phyloP scores from a whole-genome alignment of 2,329 filamentous ascomycete species.

The Colletotrichum trifolii region DNA sequence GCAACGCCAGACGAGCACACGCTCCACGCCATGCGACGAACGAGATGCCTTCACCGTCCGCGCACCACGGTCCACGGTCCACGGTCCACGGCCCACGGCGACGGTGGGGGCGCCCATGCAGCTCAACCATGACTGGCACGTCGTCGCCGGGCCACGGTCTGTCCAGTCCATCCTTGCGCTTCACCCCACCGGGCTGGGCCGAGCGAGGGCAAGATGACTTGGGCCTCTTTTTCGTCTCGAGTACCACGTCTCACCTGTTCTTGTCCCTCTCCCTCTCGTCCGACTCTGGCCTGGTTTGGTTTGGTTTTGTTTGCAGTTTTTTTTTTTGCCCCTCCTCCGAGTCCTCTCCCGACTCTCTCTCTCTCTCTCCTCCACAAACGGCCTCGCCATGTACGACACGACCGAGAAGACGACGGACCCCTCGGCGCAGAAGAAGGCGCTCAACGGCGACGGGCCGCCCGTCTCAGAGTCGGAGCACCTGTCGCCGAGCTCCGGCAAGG shows the following conservation, averaged over 20 bases:
- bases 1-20: not conserved
- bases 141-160: no score
- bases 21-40: not conserved
- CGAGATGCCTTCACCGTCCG: slow-evolving; percentile 16
- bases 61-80: not conserved
- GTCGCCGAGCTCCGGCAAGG: slow-evolving; percentile 46
- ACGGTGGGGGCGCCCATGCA: slow-evolving; percentile 11
- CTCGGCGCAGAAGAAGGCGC: slow-evolving; percentile 18
- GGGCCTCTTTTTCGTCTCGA: slow-evolving; percentile 24
- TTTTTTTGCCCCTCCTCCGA: not conserved
- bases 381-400: slow-evolving; percentile 3
- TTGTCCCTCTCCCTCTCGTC: not conserved
- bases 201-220: not conserved
- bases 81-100: not conserved
- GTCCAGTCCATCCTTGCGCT: not conserved
- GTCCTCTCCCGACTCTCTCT: not conserved
- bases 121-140: no score
- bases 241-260: not conserved
- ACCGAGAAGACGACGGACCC: slow-evolving; percentile 8
- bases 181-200: slow-evolving; percentile 1
- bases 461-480: slow-evolving; percentile 7
- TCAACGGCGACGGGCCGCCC: slow-evolving; percentile 19
- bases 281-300: no score
- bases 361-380: not conserved
- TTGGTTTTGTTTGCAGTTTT: not conserved